These are phyloP conservation scores for Maudiozyma pseudohumilis DNA, from an alignment of 805 yeast genomes.

Conservation along the genomic window DNA sequence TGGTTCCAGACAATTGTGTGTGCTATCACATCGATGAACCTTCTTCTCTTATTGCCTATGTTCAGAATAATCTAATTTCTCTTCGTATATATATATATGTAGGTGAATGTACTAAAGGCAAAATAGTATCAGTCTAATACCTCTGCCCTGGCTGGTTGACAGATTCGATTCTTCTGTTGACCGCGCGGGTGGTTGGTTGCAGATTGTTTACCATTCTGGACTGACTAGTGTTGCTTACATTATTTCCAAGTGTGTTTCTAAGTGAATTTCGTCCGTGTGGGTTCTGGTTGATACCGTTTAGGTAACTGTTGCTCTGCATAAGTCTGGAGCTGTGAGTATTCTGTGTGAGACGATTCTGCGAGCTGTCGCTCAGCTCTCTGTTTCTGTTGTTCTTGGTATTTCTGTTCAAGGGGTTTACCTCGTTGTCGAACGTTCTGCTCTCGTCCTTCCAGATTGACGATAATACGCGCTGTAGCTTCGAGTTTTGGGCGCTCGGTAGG, in stretches of 20 bases:
- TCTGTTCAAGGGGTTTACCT: slow-evolving; percentile 17
- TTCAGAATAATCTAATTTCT: too few relatives aligned
- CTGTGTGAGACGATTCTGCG: not conserved
- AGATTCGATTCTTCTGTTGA: slow-evolving; percentile 29
- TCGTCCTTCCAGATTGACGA: slow-evolving; percentile 26
- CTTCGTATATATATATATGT: too few relatives aligned
- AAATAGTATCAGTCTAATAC: not conserved
- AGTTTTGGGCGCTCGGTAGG: slow-evolving; percentile 12
- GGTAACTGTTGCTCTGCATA: not conserved
- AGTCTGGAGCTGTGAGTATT: not conserved
- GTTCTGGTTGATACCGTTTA: not conserved
- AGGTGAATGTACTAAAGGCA: too few relatives aligned
- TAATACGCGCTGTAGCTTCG: slow-evolving; percentile 20
- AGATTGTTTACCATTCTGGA: slow-evolving; percentile 23
- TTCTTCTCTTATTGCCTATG: too few relatives aligned
- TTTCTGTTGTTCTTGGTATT: slow-evolving; percentile 4
- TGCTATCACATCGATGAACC: too few relatives aligned
- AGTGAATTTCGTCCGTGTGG: slow-evolving; percentile 3
- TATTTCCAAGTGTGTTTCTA: slow-evolving; percentile 10
- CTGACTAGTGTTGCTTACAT: slow-evolving; percentile 14
- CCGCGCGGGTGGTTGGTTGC: slow-evolving; percentile 36
- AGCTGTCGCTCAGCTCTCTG: slow-evolving; percentile 6
- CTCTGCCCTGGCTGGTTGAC: slow-evolving; percentile 8
- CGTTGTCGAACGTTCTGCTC: slow-evolving; percentile 18
- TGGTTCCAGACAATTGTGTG: too few relatives aligned